phyloP scores from a whole-genome alignment of 352 stramenopile species.

The Phytophthora fragariaefolia region DNA sequence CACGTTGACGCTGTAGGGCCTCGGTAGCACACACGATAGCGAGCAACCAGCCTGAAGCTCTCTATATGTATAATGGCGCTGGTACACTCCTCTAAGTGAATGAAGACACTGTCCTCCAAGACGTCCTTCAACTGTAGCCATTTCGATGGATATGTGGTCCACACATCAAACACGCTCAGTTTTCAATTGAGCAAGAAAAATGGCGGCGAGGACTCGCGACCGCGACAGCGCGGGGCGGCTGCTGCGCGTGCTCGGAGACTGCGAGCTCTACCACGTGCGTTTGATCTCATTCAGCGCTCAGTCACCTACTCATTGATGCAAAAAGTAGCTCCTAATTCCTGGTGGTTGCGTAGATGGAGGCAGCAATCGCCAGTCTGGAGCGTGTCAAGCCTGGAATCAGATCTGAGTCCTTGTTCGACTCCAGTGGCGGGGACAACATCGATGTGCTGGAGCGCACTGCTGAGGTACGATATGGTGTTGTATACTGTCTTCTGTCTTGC shows the following conservation, averaged over 20 bases:
- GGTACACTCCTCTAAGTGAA: constrained; percentile 28
- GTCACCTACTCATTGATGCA: background rate
- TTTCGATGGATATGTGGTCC: constrained; percentile 3
- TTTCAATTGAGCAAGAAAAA: background rate
- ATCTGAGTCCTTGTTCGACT: constrained; percentile 28
- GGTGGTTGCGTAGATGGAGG: constrained; percentile 42
- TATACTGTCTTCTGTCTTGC: too few relatives aligned
- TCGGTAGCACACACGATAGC: constrained; percentile 16
- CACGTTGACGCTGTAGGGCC: constrained; percentile 32
- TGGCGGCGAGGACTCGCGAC: constrained; percentile 17
- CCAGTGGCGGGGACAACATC: constrained; percentile 3
- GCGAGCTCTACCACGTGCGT: constrained; percentile 53
- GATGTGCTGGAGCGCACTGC: constrained; percentile 17
- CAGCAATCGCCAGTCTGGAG: constrained; percentile 38
- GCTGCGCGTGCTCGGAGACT: constrained; percentile 47
- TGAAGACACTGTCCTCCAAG: constrained; percentile 3
- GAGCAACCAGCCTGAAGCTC: constrained; percentile 30
- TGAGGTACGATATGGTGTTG: constrained; percentile 16
- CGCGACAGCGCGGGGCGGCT: constrained; percentile 44
- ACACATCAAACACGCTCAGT: constrained; percentile 2
- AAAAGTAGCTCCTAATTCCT: constrained; percentile 1
- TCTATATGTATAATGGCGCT: constrained; percentile 40
- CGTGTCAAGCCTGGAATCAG: constrained; percentile 17
- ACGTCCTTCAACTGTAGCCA: constrained; percentile 19
- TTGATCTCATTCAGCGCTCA: background rate